These are phyloP conservation scores for Aspergillus felis DNA, from an alignment of 2,329 filamentous ascomycete species.

Conservation along the genomic window DNA sequence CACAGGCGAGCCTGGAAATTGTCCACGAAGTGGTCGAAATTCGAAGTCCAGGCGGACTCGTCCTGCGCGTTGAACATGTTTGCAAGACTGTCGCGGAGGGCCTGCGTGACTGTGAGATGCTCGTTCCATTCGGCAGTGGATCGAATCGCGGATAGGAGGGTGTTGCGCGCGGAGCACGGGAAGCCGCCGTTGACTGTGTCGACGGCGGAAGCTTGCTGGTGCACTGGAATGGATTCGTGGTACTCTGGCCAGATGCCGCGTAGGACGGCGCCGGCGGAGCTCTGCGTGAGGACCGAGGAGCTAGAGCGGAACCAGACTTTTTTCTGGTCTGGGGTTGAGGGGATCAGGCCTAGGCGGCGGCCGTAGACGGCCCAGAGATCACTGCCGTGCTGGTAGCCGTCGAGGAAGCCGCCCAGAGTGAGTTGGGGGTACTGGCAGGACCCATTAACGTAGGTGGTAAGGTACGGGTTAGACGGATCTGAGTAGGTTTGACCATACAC, in stretches of 20 bases:
- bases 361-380: constrained; percentile 34
- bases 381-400: constrained; percentile 36
- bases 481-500: constrained; percentile 37
- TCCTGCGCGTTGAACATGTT: constrained; percentile 29
- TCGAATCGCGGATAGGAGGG: constrained; percentile 22
- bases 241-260: constrained; percentile 36
- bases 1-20: constrained; percentile 41
- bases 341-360: constrained; percentile 29
- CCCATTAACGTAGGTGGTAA: constrained; percentile 27
- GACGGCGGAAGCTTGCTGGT: constrained; percentile 33
- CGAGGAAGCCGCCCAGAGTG: constrained; percentile 36
- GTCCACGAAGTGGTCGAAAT: constrained; percentile 39
- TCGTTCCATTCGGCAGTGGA: constrained; percentile 32
- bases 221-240: constrained; percentile 29
- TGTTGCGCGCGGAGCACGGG: constrained; percentile 25
- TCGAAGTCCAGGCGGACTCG: constrained; percentile 27
- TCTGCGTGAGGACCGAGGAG: constrained; percentile 34
- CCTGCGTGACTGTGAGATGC: constrained; percentile 29
- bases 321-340: constrained; percentile 20
- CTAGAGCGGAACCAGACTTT: constrained; percentile 37
- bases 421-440: constrained; percentile 39
- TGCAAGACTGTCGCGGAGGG: constrained; percentile 26
- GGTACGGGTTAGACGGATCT: constrained; percentile 34
- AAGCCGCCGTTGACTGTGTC: constrained; percentile 37
- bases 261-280: constrained; percentile 35